Conservation (phyloP, 805 yeast species). For the Sporopachydermia lactativora region DNA sequence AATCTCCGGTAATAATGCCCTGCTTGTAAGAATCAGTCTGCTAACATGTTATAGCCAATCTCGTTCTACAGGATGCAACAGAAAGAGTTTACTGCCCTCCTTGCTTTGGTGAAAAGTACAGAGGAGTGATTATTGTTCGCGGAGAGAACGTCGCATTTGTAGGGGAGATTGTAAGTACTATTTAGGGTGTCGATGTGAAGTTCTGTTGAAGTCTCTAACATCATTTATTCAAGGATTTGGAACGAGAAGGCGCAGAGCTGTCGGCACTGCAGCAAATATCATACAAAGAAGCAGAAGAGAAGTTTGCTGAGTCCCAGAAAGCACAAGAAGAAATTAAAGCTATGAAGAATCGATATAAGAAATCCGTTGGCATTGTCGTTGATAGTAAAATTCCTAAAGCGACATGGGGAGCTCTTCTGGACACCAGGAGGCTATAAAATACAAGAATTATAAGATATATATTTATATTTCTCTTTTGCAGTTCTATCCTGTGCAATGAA, state of each 20-base stretch:
- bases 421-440: not conserved
- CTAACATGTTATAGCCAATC: constrained; percentile 64
- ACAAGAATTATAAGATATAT: too few relatives aligned
- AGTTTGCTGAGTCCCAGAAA: constrained; percentile 7
- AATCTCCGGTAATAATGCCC: too few relatives aligned
- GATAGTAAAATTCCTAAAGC: not conserved
- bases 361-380: not conserved
- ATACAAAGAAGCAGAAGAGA: constrained; percentile 44
- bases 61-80: constrained; percentile 80
- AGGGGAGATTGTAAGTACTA: constrained; percentile 52
- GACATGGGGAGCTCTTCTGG: not conserved
- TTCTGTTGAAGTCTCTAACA: too few relatives aligned
- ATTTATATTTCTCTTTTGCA: too few relatives aligned
- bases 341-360: not conserved
- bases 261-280: constrained; percentile 40
- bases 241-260: constrained; percentile 62
- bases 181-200: too few relatives aligned
- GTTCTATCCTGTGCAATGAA: too few relatives aligned
- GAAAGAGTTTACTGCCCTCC: constrained; percentile 58
- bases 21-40: too few relatives aligned
- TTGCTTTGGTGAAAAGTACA: constrained; percentile 57
- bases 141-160: constrained; percentile 93
- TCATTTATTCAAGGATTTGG: constrained; percentile 69
- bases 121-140: constrained; percentile 79
- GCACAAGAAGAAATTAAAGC: not conserved